Evolutionary conservation across 2,329 filamentous ascomycete genomes (phyloP), one percentile per base, ranked within the genome.

Genomic region (Tolypocladium endophyticum): DNA sequence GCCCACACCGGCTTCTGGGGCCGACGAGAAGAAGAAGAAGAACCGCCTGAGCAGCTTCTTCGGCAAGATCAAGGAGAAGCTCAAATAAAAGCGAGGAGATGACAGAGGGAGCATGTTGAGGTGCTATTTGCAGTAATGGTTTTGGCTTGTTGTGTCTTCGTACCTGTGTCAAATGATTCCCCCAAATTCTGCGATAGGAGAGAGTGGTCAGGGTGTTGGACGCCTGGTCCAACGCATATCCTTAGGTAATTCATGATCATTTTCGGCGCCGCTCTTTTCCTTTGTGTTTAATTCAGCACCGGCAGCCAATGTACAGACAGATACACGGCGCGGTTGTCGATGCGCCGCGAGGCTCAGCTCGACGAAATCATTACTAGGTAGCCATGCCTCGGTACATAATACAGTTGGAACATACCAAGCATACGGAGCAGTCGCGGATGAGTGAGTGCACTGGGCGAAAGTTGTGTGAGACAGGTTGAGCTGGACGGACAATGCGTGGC

Each of bases 11-110:
- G 30, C 62, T 20, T 30, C 72, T 20, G 63, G 71, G 59, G 73
- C 76, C 18, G 20, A 84, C 35, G 79, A 84, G 57, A 85, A 83
- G 76, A 88, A 87, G 79, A 87, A 86, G 79, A 86, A 85, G 77
- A 78, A 83, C 72, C 79, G 86, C 58, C 67, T 87, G 61, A 88
- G 85, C 72, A 74, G 79, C 58, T 81, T 88, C 66, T 83, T 89
- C 69, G 76, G 73, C 73, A 84, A 81, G 75, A 68, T 84, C 67
- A 80, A 80, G 73, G 69, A 74, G 65, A 83, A 75, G 72, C 64
- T 76, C 59, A 68, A 69, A 58, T 69, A 62, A 57, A 62, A 54
- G 59, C 38, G 56, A 56, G 59, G 62, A 39, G 57, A 45, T 23
- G 53, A 56, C 56, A 57, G 61, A 55, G 61, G 56, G 50, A 52